phyloP scores from a whole-genome alignment of 106 monocot genomes.

The Acorus calamus region DNA sequence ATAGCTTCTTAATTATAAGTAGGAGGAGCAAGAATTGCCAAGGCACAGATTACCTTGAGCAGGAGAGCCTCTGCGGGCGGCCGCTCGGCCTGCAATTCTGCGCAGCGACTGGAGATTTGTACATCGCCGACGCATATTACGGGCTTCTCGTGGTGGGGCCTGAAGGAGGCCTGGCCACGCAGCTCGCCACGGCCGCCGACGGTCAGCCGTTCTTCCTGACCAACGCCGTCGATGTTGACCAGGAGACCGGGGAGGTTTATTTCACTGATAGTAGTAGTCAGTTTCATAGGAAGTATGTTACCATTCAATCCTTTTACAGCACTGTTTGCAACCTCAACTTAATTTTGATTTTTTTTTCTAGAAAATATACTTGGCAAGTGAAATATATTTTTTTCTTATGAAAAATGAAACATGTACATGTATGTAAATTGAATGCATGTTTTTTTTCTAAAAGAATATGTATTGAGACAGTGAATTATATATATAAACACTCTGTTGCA shows the following conservation, averaged over 20 bases:
- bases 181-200: slow-evolving; percentile 15
- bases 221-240: slow-evolving; percentile 38
- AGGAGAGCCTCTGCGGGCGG: slow-evolving; percentile 39
- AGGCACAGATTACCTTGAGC: not conserved
- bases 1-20: too few relatives aligned
- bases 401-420: too few relatives aligned
- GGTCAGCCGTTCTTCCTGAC: slow-evolving; percentile 18
- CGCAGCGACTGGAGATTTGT: slow-evolving; percentile 25
- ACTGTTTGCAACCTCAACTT: too few relatives aligned
- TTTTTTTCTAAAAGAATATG: too few relatives aligned
- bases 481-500: too few relatives aligned
- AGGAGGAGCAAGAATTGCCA: slow-evolving; percentile 10
- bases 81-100: slow-evolving; percentile 41
- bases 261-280: slow-evolving; percentile 47
- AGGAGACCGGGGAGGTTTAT: slow-evolving; percentile 37
- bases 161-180: slow-evolving; percentile 19
- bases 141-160: slow-evolving; percentile 31
- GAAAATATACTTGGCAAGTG: too few relatives aligned
- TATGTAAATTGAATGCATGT: too few relatives aligned
- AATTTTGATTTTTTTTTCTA: too few relatives aligned
- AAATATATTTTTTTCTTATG: too few relatives aligned
- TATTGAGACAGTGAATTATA: too few relatives aligned
- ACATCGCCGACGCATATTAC: slow-evolving; percentile 44
- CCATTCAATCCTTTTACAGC: too few relatives aligned
- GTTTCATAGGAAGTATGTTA: slow-evolving; percentile 18